Conservation (phyloP, 2,329 filamentous ascomycete species). For the Colletotrichum ledebouriae region DNA sequence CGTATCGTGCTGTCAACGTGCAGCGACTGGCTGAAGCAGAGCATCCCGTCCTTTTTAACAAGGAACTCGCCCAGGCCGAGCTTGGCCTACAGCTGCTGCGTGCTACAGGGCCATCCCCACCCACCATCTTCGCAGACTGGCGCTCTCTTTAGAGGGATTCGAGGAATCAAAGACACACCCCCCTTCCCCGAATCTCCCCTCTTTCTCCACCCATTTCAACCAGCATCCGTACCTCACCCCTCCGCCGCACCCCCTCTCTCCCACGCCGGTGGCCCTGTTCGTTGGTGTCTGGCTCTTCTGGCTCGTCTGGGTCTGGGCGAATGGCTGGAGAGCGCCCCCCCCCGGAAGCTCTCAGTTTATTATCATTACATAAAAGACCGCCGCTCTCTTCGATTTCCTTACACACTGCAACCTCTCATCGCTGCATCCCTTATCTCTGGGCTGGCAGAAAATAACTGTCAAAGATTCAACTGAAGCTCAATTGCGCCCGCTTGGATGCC, state of each 20-base stretch:
- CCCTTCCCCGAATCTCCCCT: constrained; percentile 29
- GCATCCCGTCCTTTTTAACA: constrained; percentile 40
- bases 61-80: constrained; percentile 29
- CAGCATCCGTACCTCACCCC: constrained; percentile 8
- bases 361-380: constrained; percentile 45
- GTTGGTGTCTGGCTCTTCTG: constrained; percentile 25
- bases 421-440: constrained; percentile 45
- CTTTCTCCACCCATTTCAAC: constrained; percentile 9
- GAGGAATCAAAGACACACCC: neutral
- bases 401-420: constrained; percentile 45
- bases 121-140: neutral
- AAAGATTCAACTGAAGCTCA: constrained; percentile 43
- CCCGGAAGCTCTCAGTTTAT: constrained; percentile 40
- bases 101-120: constrained; percentile 18
- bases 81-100: constrained; percentile 25
- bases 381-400: constrained; percentile 44
- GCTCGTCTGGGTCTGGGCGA: constrained; percentile 38
- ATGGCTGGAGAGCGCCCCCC: constrained; percentile 39
- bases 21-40: constrained; percentile 25
- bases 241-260: constrained; percentile 32
- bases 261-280: constrained; percentile 41
- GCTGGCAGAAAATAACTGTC: constrained; percentile 42
- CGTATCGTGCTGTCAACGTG: constrained; percentile 8
- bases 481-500: constrained; percentile 44
- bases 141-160: neutral